phyloP scores from a whole-genome alignment of 2,329 filamentous ascomycete species.

The Penicillium digitatum region DNA sequence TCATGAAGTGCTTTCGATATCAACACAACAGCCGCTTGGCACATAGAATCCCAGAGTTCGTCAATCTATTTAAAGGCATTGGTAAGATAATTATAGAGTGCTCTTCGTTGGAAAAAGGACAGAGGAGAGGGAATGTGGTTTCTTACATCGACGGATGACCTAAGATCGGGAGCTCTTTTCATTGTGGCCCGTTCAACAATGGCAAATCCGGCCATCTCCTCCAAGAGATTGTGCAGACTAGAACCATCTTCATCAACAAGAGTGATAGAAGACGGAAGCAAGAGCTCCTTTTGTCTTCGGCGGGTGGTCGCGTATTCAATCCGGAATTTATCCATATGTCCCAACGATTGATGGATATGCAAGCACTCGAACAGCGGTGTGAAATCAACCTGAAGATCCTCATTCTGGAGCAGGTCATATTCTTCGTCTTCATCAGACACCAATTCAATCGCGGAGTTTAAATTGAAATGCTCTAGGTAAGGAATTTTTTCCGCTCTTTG shows the following conservation, averaged over 20 bases:
- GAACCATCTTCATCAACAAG: constrained; percentile 78
- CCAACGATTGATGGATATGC: constrained; percentile 92
- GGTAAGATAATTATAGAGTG: constrained; percentile 13
- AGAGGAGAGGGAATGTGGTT: constrained; percentile 26
- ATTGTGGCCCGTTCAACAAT: constrained; percentile 95
- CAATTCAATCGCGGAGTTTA: constrained; percentile 93
- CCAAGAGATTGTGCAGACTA: constrained; percentile 82
- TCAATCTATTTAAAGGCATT: constrained; percentile 61
- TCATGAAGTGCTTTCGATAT: constrained; percentile 74
- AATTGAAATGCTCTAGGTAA: constrained; percentile 75
- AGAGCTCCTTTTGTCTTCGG: constrained; percentile 82
- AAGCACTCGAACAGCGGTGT: constrained; percentile 89
- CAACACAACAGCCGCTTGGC: constrained; percentile 75
- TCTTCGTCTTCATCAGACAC: constrained; percentile 94
- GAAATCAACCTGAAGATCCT: constrained; percentile 92
- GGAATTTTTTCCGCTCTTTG: constrained; percentile 72
- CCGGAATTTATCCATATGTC: constrained; percentile 86
- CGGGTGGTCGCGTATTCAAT: constrained; percentile 88
- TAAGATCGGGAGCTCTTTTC: constrained; percentile 76
- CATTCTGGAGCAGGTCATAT: constrained; percentile 91
- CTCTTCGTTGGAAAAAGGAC: not conserved
- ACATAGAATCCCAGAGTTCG: constrained; percentile 98
- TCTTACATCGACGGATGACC: constrained; percentile 73
- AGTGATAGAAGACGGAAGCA: constrained; percentile 72
- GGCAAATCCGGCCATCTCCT: constrained; percentile 92